phyloP scores from a whole-genome alignment of 2,329 filamentous ascomycete species.

The Pseudogymnoascus sp. region DNA sequence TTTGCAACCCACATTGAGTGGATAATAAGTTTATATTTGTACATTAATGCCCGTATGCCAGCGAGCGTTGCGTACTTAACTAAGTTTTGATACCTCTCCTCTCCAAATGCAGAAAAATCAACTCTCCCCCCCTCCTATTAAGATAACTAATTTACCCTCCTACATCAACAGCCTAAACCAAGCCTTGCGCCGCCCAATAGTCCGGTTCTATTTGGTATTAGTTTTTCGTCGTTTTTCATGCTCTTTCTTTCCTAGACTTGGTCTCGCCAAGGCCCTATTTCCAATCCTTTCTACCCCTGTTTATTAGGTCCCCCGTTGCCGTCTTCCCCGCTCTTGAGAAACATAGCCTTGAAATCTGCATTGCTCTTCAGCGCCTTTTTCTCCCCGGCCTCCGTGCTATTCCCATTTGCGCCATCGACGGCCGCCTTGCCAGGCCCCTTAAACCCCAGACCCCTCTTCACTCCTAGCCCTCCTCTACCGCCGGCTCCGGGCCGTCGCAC shows the following conservation, averaged over 20 bases:
- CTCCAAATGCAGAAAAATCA: conserved; percentile 1
- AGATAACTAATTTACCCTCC: background rate
- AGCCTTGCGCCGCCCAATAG: conserved; percentile 3
- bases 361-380: conserved; percentile 41
- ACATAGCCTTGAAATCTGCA: conserved; percentile 48
- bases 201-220: conserved; percentile 6
- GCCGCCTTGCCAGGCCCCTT: background rate
- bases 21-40: background rate
- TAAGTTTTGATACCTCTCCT: background rate
- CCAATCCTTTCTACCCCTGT: background rate
- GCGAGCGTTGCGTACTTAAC: background rate
- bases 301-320: background rate
- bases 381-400: conserved; percentile 20
- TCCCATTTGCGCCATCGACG: conserved; percentile 14
- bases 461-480: conserved; percentile 31
- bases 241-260: background rate
- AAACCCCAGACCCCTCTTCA: conserved; percentile 30
- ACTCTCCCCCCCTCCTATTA: background rate
- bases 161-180: background rate
- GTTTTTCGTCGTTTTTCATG: conserved; percentile 6
- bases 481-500: conserved; percentile 29
- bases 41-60: conserved; percentile 3
- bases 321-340: conserved; percentile 12
- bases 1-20: background rate
- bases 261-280: background rate